Evolutionary conservation across 2,329 filamentous ascomycete species (phyloP).

Genomic region (Fusarium mexicanum): DNA sequence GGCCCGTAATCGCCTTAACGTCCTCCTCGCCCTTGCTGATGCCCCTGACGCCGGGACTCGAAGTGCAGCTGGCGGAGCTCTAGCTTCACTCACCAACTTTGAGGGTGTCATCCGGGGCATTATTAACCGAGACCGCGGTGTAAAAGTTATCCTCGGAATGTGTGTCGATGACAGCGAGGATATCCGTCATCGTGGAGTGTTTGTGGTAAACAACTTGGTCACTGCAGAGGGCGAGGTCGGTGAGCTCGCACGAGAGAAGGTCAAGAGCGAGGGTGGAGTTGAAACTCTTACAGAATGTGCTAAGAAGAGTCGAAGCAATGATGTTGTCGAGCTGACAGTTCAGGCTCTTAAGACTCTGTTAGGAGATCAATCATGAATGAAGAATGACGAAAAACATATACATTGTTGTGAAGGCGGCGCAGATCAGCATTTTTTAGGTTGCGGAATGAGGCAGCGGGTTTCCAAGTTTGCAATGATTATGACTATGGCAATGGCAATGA

Average conservation of each 20-base stretch:
- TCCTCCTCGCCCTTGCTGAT: slow-evolving; percentile 88
- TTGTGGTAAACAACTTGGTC: slow-evolving; percentile 78
- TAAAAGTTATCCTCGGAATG: slow-evolving; percentile 81
- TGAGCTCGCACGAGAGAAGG: slow-evolving; percentile 64
- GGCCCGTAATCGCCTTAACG: slow-evolving; percentile 78
- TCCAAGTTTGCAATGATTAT: slow-evolving; percentile 27
- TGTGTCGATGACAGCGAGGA: slow-evolving; percentile 78
- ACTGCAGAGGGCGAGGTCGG: slow-evolving; percentile 73
- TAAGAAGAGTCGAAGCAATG: slow-evolving; percentile 72
- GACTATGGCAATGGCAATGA: slow-evolving; percentile 28
- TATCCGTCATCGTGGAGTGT: slow-evolving; percentile 76
- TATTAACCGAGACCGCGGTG: slow-evolving; percentile 74
- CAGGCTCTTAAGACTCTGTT: slow-evolving; percentile 77
- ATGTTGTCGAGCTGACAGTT: slow-evolving; percentile 76
- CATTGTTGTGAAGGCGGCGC: slow-evolving; percentile 3
- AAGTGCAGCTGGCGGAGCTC: slow-evolving; percentile 84
- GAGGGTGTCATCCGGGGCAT: slow-evolving; percentile 79
- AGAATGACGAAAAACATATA: slow-evolving; percentile 1
- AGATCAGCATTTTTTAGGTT: slow-evolving; percentile 2
- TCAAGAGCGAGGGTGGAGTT: slow-evolving; percentile 71
- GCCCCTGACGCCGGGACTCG: slow-evolving; percentile 83
- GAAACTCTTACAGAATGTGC: slow-evolving; percentile 75
- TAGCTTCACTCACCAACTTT: slow-evolving; percentile 84
- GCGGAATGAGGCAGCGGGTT: slow-evolving; percentile 19
- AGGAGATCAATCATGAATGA: slow-evolving; percentile 47